Conservation (phyloP, 2,329 filamentous ascomycete species). For the Tolypocladium nubicola region DNA sequence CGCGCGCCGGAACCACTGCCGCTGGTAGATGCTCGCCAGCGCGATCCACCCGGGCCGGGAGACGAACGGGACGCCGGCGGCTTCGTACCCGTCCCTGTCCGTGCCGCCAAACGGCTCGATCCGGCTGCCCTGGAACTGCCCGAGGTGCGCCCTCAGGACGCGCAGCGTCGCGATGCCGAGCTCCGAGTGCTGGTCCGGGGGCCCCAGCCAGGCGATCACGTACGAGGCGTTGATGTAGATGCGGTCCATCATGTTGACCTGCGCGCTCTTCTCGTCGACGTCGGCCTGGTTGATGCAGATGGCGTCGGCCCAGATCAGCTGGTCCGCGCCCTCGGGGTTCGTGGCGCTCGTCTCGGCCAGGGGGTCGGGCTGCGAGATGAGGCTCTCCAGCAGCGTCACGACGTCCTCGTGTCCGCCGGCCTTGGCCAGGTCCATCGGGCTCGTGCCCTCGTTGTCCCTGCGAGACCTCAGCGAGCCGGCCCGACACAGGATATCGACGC, state of each 20-base stretch:
- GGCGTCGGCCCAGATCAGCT: conserved; percentile 17
- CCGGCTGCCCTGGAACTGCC: conserved; percentile 7
- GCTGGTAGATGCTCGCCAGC: conserved; percentile 12
- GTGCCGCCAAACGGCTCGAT: conserved; percentile 11
- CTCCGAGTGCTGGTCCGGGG: conserved; percentile 7
- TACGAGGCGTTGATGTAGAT: conserved; percentile 15
- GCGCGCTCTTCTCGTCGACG: conserved; percentile 12
- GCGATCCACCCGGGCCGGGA: conserved; percentile 8
- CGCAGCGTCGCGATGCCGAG: conserved; percentile 7
- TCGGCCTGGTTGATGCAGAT: conserved; percentile 18
- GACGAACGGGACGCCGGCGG: conserved; percentile 9
- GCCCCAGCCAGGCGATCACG: conserved; percentile 15
- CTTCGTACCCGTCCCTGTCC: conserved; percentile 10
- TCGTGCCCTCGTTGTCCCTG: conserved; percentile 5
- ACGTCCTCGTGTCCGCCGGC: conserved; percentile 5
- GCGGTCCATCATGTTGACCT: conserved; percentile 17
- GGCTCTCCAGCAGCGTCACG: conserved; percentile 4
- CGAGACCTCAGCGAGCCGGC: conserved; percentile 2
- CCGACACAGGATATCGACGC: conserved; percentile 5
- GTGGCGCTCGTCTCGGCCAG: neutral
- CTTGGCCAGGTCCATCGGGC: conserved; percentile 8
- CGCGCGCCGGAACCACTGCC: conserved; percentile 17
- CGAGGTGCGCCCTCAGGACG: conserved; percentile 4
- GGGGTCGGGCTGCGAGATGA: conserved; percentile 2
- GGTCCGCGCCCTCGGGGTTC: conserved; percentile 1